Evolutionary conservation across 139 green algal genomes (phyloP).

Genomic region (Closterium sp.): DNA sequence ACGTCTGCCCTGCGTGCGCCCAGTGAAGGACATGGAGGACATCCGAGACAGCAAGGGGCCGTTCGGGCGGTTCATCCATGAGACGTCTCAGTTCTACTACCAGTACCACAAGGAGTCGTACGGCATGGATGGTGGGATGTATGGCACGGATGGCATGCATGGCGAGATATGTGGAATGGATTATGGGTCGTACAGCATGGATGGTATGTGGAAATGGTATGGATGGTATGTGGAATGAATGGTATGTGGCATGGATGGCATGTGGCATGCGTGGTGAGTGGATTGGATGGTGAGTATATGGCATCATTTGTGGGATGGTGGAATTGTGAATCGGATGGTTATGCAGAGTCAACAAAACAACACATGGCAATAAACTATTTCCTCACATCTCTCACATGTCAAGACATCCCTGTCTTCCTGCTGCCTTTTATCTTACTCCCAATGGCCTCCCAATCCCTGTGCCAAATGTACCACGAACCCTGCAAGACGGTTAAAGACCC

Average conservation of each 20-base stretch:
- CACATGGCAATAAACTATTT: no score
- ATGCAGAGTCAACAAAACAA: no score
- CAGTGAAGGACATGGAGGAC: no score
- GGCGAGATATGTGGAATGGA: constrained; percentile 22
- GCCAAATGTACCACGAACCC: no score
- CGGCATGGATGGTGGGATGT: constrained; percentile 18
- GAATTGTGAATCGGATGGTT: no score
- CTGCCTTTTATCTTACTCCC: no score
- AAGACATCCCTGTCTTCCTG: no score
- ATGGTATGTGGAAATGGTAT: constrained; percentile 16
- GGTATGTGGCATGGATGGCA: not conserved
- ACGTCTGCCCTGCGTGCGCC: no score
- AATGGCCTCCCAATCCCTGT: no score
- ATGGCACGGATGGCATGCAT: constrained; percentile 9
- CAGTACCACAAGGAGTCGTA: constrained; percentile 45
- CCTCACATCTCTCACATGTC: no score
- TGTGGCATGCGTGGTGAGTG: not conserved
- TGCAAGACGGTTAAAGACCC: no score
- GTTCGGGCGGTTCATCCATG: constrained; percentile 39
- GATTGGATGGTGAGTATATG: not conserved
- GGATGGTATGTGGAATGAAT: not conserved
- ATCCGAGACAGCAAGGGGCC: not conserved
- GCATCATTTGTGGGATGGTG: no score
- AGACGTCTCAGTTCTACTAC: constrained; percentile 51
- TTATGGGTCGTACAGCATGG: constrained; percentile 16